Evolutionary conservation across 805 yeast genomes (phyloP), one percentile per base, ranked within the genome.

Genomic region (Barnettozyma californica): DNA sequence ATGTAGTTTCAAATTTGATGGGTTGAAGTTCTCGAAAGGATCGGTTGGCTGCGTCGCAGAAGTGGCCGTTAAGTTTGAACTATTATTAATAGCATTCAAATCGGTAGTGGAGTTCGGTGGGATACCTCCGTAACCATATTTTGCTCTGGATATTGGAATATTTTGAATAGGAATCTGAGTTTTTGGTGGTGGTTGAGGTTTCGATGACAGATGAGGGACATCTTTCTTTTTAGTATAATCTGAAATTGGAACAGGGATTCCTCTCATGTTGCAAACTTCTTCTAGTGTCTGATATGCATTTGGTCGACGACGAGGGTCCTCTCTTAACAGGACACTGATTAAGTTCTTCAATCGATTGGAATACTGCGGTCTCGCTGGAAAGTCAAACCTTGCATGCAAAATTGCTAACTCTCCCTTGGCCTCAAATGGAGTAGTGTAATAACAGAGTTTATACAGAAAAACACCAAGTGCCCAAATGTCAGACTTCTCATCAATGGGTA

Each of bases 401-500:
- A 87, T 86, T 41, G 84, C 85, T 35, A 68, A 61, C 56, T 86
- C 91, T 21, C 82, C 83, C 18, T 73, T 73, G 41, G 71, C 69
- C 63, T 87, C 95, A 61, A 87, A 87, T 0, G 95, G 95, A 0
- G 95, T 87, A 0, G 87, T 86, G 58, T 83, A 87, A 63, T 84
- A 87, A 60, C 94, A 86, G 44, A 87, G 62, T 61, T 87, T 87
- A 69, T 86, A 87, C 29, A 87, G 65, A 53, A 86, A 83, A 20
- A 86, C 78, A 11, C 95, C 95, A 34, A 87, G 63, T 0, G 95
- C 95, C 95, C 95, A 87, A 20, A 87, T 77, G 63, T 87, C 95
- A 44, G 88, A 79, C 64, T 87, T 87, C 61, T 87, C 94, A 65
- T 86, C 87, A 44, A 87, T 81, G 9, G 92, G 84, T 49, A 77